Conservation (phyloP, 352 stramenopile genomes). For the Pseudoperonospora humuli region DNA sequence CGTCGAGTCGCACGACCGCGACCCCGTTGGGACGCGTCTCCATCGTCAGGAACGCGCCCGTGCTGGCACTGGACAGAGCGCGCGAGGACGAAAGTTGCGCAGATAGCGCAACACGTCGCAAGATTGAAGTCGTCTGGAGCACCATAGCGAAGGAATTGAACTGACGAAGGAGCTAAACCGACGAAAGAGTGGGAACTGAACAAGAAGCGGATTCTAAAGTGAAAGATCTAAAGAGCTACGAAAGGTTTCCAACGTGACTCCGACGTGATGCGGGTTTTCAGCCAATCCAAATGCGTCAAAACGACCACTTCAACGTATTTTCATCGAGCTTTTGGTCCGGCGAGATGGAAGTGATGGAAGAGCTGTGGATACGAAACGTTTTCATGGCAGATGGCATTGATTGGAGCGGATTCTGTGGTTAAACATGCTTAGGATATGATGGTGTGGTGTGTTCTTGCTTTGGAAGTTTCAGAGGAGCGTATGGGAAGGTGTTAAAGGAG, state of each 20-base stretch:
- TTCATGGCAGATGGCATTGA: too few species aligned
- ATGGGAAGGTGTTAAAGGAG: too few species aligned
- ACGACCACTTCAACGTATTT: slow-evolving; percentile 20
- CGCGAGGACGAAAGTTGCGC: slow-evolving; percentile 7
- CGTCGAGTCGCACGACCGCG: slow-evolving; percentile 89
- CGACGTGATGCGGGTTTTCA: slow-evolving; percentile 11
- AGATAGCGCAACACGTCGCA: slow-evolving; percentile 16
- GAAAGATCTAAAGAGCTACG: slow-evolving; percentile 15
- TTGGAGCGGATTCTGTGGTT: too few species aligned
- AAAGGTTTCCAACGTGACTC: slow-evolving; percentile 9
- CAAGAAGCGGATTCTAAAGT: slow-evolving; percentile 14
- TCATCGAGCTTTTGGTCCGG: too few species aligned
- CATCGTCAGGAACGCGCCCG: slow-evolving; percentile 80
- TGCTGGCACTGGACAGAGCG: slow-evolving; percentile 22
- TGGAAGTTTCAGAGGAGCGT: too few species aligned
- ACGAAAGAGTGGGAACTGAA: slow-evolving; percentile 2
- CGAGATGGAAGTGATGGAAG: too few species aligned
- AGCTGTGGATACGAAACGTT: too few species aligned
- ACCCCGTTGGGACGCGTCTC: slow-evolving; percentile 84
- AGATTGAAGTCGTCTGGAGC: slow-evolving; percentile 23
- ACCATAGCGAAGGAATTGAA: slow-evolving; percentile 11
- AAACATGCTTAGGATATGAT: too few species aligned
- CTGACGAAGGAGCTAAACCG: not conserved
- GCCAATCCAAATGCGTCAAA: slow-evolving; percentile 16
- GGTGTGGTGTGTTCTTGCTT: too few species aligned